A percentile compares a stretch with the other conserved stretches of the same genome.
These are phyloP conservation scores for Neurospora hispaniola DNA, from an alignment of 495 filamentous ascomycete genomes.

Conservation along the genomic window DNA sequence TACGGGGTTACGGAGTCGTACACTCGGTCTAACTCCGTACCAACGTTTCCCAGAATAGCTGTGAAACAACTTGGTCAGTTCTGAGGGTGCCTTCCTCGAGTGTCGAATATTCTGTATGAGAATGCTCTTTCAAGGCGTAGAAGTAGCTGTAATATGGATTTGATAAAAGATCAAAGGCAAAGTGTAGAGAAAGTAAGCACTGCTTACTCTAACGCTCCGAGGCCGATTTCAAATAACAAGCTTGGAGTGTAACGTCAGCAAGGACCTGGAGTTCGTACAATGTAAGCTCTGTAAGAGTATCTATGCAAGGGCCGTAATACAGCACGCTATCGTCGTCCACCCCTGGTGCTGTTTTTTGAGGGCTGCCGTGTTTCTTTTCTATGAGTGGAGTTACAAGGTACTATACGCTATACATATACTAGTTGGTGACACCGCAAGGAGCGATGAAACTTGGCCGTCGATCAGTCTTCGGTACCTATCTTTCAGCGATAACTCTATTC, in stretches of 20 bases:
- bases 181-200: not conserved
- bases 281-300: not conserved
- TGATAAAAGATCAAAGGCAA: not conserved
- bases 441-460: not conserved
- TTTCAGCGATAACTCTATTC: not conserved
- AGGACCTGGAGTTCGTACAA: not conserved
- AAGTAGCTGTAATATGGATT: not conserved
- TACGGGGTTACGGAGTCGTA: not conserved
- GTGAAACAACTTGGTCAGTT: not conserved
- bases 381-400: not conserved
- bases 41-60: not conserved
- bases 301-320: not conserved
- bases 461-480: not conserved
- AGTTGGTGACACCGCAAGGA: not conserved
- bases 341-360: not conserved
- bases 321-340: not conserved
- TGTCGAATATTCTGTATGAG: not conserved
- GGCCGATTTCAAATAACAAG: not conserved
- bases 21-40: not conserved
- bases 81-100: not conserved
- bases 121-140: not conserved
- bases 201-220: not conserved
- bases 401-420: not conserved
- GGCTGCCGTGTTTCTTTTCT: not conserved
- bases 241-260: not conserved